A percentile compares a stretch with the other conserved stretches of the same genome.
phyloP scores from a whole-genome alignment of 306 rosid genomes.

The Corylus avellana region DNA sequence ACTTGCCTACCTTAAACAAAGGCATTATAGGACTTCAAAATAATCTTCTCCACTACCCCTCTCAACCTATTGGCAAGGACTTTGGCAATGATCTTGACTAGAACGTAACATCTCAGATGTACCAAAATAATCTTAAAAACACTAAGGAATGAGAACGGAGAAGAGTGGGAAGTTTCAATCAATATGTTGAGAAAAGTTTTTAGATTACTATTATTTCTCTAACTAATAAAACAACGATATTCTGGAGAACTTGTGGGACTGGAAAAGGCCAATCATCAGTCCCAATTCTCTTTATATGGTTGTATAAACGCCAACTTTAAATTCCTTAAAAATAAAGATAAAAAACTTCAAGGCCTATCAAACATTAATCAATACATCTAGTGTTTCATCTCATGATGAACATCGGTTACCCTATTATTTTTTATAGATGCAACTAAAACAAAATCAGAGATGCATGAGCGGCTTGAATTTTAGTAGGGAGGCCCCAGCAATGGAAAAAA shows the following conservation, averaged over 20 bases:
- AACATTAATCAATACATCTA: slow-evolving; percentile 4
- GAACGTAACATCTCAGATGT: neutral
- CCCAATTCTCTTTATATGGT: slow-evolving; percentile 4
- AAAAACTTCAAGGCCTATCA: slow-evolving; percentile 1
- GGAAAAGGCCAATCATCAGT: neutral
- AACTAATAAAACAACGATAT: neutral
- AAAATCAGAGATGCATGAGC: neutral
- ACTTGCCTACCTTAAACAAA: too few species aligned
- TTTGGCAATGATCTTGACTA: neutral
- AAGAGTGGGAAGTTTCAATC: too few species aligned
- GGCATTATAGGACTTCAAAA: too few species aligned
- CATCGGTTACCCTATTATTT: slow-evolving; percentile 15
- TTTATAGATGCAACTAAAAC: neutral
- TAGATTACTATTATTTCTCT: neutral
- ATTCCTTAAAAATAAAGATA: neutral
- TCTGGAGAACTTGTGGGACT: neutral
- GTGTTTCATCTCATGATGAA: slow-evolving; percentile 14
- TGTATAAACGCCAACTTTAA: neutral
- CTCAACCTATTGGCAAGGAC: too few species aligned
- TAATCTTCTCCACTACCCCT: too few species aligned
- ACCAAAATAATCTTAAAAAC: too few species aligned
- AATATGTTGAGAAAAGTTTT: neutral
- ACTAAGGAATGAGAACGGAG: too few species aligned
- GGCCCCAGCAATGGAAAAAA: slow-evolving; percentile 10
- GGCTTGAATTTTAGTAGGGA: slow-evolving; percentile 6